Evolutionary conservation across 768 basidiomycete species (phyloP).

Genomic region (Hericium coralloides): DNA sequence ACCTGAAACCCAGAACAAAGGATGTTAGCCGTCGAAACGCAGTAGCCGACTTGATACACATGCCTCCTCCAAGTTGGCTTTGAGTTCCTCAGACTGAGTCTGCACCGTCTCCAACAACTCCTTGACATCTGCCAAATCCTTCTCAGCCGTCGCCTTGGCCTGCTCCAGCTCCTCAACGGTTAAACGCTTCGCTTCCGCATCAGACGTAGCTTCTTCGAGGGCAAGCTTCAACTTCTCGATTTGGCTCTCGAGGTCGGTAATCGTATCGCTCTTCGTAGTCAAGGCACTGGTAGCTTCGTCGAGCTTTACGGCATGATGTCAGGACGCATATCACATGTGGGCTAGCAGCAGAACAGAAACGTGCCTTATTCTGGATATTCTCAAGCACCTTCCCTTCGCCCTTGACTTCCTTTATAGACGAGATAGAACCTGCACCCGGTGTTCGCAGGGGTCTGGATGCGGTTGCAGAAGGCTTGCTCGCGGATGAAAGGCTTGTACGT

Average conservation of each 20-base stretch:
- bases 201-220: conserved; percentile 36
- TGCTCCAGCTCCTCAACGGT: conserved; percentile 38
- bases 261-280: conserved; percentile 38
- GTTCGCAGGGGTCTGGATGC: conserved; percentile 27
- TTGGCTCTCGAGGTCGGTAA: conserved; percentile 45
- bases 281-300: conserved; percentile 47
- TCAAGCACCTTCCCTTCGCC: conserved; percentile 49
- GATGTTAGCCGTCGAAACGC: no score
- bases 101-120: conserved; percentile 31
- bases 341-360: neutral
- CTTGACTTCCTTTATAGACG: conserved; percentile 65
- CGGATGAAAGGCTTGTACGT: conserved; percentile 19
- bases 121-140: conserved; percentile 35
- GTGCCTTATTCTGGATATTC: conserved; percentile 54
- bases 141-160: conserved; percentile 40
- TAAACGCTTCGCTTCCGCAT: conserved; percentile 38
- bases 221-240: conserved; percentile 40
- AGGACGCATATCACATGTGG: neutral
- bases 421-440: conserved; percentile 49
- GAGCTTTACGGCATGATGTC: conserved; percentile 34
- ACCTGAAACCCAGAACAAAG: no score
- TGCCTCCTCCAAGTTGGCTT: conserved; percentile 41
- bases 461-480: conserved; percentile 28
- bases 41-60: neutral
- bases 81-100: conserved; percentile 24